Conservation (phyloP, 306 rosid species). For the Cucurbita moschata region DNA sequence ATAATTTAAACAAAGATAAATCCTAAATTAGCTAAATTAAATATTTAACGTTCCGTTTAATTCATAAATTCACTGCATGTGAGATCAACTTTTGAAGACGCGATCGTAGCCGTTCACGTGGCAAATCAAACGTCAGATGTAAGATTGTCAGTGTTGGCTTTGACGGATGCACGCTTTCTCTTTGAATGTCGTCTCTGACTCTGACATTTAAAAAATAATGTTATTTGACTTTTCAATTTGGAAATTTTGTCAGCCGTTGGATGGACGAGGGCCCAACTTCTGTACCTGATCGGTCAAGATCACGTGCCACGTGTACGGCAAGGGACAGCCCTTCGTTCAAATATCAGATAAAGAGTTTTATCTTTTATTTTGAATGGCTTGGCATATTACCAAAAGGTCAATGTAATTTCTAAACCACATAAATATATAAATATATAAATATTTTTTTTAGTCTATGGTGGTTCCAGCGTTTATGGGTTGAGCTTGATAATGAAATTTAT, state of each 20-base stretch:
- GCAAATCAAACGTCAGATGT: background rate
- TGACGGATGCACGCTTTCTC: background rate
- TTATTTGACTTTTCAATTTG: background rate
- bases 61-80: no score
- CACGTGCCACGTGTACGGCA: background rate
- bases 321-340: background rate
- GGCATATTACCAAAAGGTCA: background rate
- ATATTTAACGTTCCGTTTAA: no score
- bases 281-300: background rate
- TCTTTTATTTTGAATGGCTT: background rate
- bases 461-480: no score
- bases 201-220: background rate
- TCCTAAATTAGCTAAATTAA: no score
- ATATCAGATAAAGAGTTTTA: background rate
- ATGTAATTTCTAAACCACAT: background rate
- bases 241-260: background rate
- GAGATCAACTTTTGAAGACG: background rate
- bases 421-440: no score
- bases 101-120: background rate
- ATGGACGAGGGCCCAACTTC: background rate
- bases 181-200: slow-evolving; percentile 1
- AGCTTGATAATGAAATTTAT: no score
- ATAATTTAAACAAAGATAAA: no score
- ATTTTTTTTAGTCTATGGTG: no score
- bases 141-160: background rate